These are phyloP conservation scores for Thalassiosira livingstoniorum DNA, from an alignment of 352 stramenopile genomes.

Conservation along the genomic window DNA sequence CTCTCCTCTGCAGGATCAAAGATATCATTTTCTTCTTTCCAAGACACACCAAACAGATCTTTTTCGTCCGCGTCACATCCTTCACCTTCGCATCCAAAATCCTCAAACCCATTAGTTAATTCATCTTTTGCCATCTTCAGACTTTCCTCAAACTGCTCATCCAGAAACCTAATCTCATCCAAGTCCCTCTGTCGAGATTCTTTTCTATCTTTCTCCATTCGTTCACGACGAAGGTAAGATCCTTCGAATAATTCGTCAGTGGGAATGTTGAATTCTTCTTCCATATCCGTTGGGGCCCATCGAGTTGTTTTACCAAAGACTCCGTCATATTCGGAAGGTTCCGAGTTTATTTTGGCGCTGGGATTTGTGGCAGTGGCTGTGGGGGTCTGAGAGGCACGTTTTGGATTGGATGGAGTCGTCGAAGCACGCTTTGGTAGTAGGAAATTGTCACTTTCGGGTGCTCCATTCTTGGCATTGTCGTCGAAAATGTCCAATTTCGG, in stretches of 20 bases:
- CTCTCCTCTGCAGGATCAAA: slow-evolving; percentile 42
- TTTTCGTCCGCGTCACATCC: slow-evolving; percentile 1
- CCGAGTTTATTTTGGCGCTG: not conserved
- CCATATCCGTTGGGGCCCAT: slow-evolving; percentile 21
- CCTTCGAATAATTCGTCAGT: slow-evolving; percentile 37
- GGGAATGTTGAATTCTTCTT: slow-evolving; percentile 22
- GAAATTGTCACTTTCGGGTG: not conserved
- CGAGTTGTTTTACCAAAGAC: slow-evolving; percentile 40
- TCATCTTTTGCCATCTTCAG: slow-evolving; percentile 5
- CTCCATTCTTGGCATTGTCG: too few relatives aligned
- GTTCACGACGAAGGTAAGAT: slow-evolving; percentile 14
- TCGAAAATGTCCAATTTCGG: not conserved
- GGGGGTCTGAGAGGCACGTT: not conserved
- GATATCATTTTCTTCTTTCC: slow-evolving; percentile 25
- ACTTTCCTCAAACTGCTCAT: slow-evolving; percentile 24
- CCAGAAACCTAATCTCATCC: slow-evolving; percentile 3
- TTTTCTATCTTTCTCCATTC: slow-evolving; percentile 9
- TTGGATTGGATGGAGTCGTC: not conserved
- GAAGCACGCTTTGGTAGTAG: slow-evolving; percentile 2
- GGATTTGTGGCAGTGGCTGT: not conserved
- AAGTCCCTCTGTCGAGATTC: not conserved
- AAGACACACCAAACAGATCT: slow-evolving; percentile 13
- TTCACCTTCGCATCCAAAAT: slow-evolving; percentile 19
- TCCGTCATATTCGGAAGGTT: slow-evolving; percentile 39
- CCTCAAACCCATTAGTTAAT: slow-evolving; percentile 9